Base-by-base conservation (phyloP, 768 basidiomycete genomes). In the Pleurotus salmoneostramineus region DNA sequence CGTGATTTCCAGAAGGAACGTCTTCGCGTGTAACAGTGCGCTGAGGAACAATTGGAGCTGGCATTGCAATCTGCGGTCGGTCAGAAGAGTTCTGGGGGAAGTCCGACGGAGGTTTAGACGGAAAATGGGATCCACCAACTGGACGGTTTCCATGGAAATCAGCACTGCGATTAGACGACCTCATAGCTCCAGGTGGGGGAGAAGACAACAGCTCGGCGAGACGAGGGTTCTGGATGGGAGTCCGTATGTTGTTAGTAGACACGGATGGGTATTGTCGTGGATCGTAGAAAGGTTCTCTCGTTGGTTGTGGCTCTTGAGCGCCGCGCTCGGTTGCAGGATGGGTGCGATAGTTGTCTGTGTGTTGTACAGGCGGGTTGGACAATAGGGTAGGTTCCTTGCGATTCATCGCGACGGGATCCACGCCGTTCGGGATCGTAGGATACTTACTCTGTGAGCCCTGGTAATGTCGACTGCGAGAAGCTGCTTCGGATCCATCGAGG, bases 201-300 rank as follows among this genome's bases (percentile, higher is more conserved):
- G 56, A 56, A 46, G 56, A 56, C 14, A 56, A 32, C 32, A 56
- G 32, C 27, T 56, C 56, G 21, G 46, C 43, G n/a, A 56, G 45
- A 17, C 56, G 56, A 34, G 43, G 56, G 14, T 56, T 46, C 6
- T 48, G 42, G 15, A 56, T 46, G 15, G 44, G 36, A 46, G 43
- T 45, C n/a, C 44, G 44, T n/a, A 17, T 45, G n/a, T 45, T 45
- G n/a, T 45, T 35, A 8, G 45, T 35, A 15, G 56, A 42, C 15
- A 47, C 45, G n/a, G 56, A 34, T 10, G 27, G 36, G 11, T 36
- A 14, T 34, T 56, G 43, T 7, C 15, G 44, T 6, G 33, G 33
- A 21, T 47, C 56, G 3, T 37, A 45, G 6, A 11, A 6, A 27
- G 10, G 21, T 14, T 42, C 12, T 15, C n/a, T 17, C 44, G n/a